phyloP scores from a whole-genome alignment of 1,139 yeast genomes.

The Meyerozyma athensensis region DNA sequence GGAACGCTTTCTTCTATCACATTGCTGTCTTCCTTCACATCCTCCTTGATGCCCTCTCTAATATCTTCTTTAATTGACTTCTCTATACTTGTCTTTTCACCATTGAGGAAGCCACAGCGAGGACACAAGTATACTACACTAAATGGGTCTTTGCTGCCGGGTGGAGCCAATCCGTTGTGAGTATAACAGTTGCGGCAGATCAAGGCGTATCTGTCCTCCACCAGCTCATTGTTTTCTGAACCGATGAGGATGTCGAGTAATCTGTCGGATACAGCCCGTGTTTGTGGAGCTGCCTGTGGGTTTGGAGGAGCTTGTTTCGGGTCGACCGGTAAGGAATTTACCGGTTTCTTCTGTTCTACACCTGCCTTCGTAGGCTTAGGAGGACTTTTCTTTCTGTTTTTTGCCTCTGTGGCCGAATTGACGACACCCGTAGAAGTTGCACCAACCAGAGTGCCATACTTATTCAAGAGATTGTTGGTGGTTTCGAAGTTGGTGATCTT shows the following conservation, averaged over 20 bases:
- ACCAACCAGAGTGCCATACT: slow-evolving; percentile 47
- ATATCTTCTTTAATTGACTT: no score
- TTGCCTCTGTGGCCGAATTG: background rate
- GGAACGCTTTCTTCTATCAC: no score
- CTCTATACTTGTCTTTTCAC: slow-evolving; percentile 13
- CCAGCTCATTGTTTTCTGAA: slow-evolving; percentile 61
- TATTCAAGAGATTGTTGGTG: slow-evolving; percentile 65
- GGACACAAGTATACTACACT: slow-evolving; percentile 67
- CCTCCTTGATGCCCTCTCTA: no score
- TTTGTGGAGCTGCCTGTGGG: slow-evolving; percentile 6
- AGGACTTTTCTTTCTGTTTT: no score
- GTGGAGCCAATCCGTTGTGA: slow-evolving; percentile 85
- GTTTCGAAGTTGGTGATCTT: slow-evolving; percentile 72
- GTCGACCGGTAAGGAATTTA: no score
- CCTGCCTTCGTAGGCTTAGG: no score
- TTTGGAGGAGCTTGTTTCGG: slow-evolving; percentile 3
- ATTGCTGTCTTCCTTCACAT: no score
- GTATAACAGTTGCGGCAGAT: slow-evolving; percentile 60
- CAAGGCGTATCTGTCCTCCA: slow-evolving; percentile 64
- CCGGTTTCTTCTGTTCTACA: no score
- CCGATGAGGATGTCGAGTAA: slow-evolving; percentile 59
- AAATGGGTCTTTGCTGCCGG: slow-evolving; percentile 51
- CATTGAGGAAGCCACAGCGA: slow-evolving; percentile 61
- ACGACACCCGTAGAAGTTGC: background rate
- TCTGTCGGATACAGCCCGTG: slow-evolving; percentile 37